Evolutionary conservation across 2,329 filamentous ascomycete genomes (phyloP).

Genomic region (Teratosphaeria zuluensis): DNA sequence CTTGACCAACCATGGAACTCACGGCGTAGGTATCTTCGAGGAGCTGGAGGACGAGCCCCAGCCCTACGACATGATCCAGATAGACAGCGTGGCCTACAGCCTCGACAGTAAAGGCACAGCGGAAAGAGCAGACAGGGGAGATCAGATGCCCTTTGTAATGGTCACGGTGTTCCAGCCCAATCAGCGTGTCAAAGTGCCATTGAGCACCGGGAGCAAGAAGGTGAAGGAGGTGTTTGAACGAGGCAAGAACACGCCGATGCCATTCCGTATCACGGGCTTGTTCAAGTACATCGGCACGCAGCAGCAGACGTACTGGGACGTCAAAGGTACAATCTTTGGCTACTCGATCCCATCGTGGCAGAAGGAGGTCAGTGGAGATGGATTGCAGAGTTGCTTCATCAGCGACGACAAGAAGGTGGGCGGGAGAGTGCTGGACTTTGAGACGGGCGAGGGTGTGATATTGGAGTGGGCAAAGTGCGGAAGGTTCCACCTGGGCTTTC

Average conservation of each 20-base stretch:
- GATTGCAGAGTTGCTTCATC: constrained; percentile 30
- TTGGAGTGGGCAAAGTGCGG: constrained; percentile 33
- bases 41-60: constrained; percentile 15
- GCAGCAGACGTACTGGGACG: constrained; percentile 21
- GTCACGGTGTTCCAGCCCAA: constrained; percentile 32
- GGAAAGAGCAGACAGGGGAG: constrained; percentile 23
- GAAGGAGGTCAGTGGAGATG: constrained; percentile 30
- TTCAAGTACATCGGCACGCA: constrained; percentile 28
- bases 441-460: constrained; percentile 23
- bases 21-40: constrained; percentile 34
- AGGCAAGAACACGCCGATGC: constrained; percentile 30
- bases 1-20: constrained; percentile 32
- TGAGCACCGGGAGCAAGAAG: constrained; percentile 14
- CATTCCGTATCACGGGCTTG: constrained; percentile 28
- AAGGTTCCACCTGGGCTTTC: constrained; percentile 34
- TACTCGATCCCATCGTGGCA: constrained; percentile 32
- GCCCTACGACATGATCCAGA: constrained; percentile 24
- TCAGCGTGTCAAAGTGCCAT: constrained; percentile 21
- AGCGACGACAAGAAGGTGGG: constrained; percentile 25
- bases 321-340: constrained; percentile 32
- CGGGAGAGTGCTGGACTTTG: constrained; percentile 30
- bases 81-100: constrained; percentile 27
- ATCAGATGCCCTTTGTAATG: constrained; percentile 31
- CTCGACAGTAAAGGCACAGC: constrained; percentile 25
- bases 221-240: constrained; percentile 18